A percentile compares a stretch with the other conserved stretches of the same genome.
phyloP scores from a whole-genome alignment of 768 basidiomycete species.

The Filobasidium floriforme region DNA sequence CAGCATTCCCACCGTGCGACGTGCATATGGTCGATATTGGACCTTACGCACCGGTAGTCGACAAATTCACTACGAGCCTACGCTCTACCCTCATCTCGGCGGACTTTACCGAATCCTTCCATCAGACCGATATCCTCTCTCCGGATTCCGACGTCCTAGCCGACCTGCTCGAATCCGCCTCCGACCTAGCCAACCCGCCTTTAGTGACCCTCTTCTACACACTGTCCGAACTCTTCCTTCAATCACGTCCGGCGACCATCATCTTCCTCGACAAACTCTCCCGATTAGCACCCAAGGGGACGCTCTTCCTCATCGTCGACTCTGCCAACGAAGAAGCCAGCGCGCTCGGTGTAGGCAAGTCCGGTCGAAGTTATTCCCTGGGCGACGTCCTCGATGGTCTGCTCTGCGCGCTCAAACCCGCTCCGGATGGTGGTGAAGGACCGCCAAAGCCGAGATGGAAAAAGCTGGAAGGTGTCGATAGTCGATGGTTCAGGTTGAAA shows the following conservation, averaged over 20 bases:
- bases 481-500: slow-evolving; percentile 36
- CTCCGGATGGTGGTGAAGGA: neutral
- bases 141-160: neutral
- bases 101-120: slow-evolving; percentile 9
- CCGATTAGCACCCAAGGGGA: slow-evolving; percentile 24
- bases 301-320: slow-evolving; percentile 37
- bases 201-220: slow-evolving; percentile 43
- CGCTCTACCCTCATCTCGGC: neutral
- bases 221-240: slow-evolving; percentile 40
- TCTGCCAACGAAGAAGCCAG: slow-evolving; percentile 30
- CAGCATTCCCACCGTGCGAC: slow-evolving; percentile 6
- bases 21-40: slow-evolving; percentile 37
- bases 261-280: slow-evolving; percentile 28
- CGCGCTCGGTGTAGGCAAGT: slow-evolving; percentile 27
- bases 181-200: slow-evolving; percentile 15
- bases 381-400: slow-evolving; percentile 21
- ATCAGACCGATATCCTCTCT: slow-evolving; percentile 19
- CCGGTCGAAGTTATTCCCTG: slow-evolving; percentile 33
- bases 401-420: slow-evolving; percentile 11
- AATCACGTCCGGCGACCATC: slow-evolving; percentile 37
- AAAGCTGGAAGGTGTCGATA: slow-evolving; percentile 31
- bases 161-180: neutral
- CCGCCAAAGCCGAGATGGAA: slow-evolving; percentile 26
- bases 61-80: slow-evolving; percentile 8
- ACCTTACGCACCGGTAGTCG: slow-evolving; percentile 28